These are phyloP conservation scores for Paecilomyces niveus DNA, from an alignment of 2,329 filamentous ascomycete species.

Conservation along the genomic window DNA sequence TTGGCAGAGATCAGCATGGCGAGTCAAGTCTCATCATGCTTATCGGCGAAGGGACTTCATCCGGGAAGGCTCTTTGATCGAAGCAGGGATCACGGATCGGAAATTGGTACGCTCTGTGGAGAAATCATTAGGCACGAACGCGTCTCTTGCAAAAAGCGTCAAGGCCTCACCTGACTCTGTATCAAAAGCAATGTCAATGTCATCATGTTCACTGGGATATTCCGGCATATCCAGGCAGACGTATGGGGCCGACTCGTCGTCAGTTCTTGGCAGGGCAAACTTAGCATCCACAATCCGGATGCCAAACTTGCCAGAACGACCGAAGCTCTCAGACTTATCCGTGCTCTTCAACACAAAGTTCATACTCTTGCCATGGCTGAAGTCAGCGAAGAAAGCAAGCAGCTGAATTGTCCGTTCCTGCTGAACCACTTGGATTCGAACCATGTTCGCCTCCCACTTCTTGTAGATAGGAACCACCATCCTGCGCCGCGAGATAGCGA, in stretches of 20 bases:
- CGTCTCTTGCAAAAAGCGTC: background rate
- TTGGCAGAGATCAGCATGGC: background rate
- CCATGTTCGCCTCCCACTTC: conserved; percentile 80
- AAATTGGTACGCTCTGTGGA: conserved; percentile 30
- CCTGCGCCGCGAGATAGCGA: conserved; percentile 74
- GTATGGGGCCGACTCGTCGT: conserved; percentile 57
- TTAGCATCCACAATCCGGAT: conserved; percentile 83
- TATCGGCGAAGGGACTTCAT: conserved; percentile 36
- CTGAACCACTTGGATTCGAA: conserved; percentile 71
- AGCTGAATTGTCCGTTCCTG: conserved; percentile 71
- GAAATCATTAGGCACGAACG: conserved; percentile 2
- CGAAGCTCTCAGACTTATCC: conserved; percentile 69
- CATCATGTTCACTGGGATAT: conserved; percentile 86
- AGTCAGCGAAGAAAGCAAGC: conserved; percentile 81
- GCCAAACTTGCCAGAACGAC: conserved; percentile 58
- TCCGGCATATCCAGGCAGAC: conserved; percentile 82
- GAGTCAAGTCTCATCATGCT: background rate
- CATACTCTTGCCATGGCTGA: conserved; percentile 80
- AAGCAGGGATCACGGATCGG: conserved; percentile 30
- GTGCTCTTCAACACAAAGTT: conserved; percentile 80
- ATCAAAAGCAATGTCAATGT: conserved; percentile 81
- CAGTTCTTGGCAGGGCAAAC: conserved; percentile 66
- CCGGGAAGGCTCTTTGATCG: conserved; percentile 30
- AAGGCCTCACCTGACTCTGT: conserved; percentile 61
- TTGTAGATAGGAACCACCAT: conserved; percentile 93